phyloP scores from a whole-genome alignment of 2,329 filamentous ascomycete genomes.

The Xylaria sp. region DNA sequence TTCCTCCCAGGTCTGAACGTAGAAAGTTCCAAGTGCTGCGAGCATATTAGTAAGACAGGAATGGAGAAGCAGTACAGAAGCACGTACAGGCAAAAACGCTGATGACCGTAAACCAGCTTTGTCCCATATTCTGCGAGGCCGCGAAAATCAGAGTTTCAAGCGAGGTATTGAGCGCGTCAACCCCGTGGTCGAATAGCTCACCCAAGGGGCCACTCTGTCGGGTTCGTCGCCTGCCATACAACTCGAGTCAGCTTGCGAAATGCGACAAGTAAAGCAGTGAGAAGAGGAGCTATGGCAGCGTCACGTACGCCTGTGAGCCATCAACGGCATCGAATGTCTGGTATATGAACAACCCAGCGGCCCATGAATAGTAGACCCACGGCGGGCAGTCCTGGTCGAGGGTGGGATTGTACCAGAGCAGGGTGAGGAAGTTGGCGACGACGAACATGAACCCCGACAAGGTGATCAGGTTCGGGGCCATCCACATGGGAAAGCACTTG shows the following conservation, averaged over 20 bases:
- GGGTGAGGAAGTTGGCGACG: slow-evolving; percentile 85
- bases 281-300: background rate
- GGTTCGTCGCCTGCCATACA: slow-evolving; percentile 76
- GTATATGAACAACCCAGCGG: slow-evolving; percentile 89
- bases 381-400: slow-evolving; percentile 91
- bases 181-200: slow-evolving; percentile 96
- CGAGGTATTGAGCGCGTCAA: slow-evolving; percentile 96
- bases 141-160: slow-evolving; percentile 93
- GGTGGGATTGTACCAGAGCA: slow-evolving; percentile 96
- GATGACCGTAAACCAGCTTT: slow-evolving; percentile 88
- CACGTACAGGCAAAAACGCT: slow-evolving; percentile 81
- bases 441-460: slow-evolving; percentile 91
- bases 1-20: slow-evolving; percentile 99
- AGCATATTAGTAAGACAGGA: slow-evolving; percentile 32
- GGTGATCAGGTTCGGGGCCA: slow-evolving; percentile 92
- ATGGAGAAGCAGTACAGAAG: slow-evolving; percentile 28
- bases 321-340: slow-evolving; percentile 99
- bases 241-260: slow-evolving; percentile 33
- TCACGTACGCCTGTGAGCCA: slow-evolving; percentile 84
- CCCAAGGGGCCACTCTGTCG: slow-evolving; percentile 92
- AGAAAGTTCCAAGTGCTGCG: slow-evolving; percentile 91
- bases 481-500: slow-evolving; percentile 91
- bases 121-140: slow-evolving; percentile 90
- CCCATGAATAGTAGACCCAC: slow-evolving; percentile 97
- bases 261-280: too few species aligned